Evolutionary conservation across 1,284 basidiomycete genomes (phyloP).

Genomic region (Ganoderma sinense): DNA sequence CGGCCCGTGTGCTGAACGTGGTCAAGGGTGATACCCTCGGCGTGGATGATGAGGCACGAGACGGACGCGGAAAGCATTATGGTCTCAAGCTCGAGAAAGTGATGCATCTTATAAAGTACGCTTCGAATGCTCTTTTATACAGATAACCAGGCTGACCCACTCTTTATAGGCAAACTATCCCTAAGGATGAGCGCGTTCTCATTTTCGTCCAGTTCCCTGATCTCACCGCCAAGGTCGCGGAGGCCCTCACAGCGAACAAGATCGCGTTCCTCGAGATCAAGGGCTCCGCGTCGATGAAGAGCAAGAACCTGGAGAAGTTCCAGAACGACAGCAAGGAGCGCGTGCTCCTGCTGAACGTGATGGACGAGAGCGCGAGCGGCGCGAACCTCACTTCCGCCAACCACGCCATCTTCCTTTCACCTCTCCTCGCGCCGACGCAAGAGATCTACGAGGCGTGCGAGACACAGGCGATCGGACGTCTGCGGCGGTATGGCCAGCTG

Average conservation of each 20-base stretch:
- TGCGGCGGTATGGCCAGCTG: conserved; percentile 87
- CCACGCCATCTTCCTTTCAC: conserved; percentile 94
- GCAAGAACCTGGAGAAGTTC: conserved; percentile 85
- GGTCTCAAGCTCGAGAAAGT: conserved; percentile 91
- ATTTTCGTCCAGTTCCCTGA: conserved; percentile 96
- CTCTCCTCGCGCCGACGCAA: conserved; percentile 79
- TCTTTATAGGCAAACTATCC: conserved; percentile 65
- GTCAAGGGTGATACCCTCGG: conserved; percentile 86
- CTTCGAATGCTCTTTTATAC: conserved; percentile 21
- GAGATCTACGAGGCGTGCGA: conserved; percentile 88
- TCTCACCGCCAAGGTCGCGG: conserved; percentile 88
- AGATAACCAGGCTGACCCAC: background rate
- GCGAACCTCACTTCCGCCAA: conserved; percentile 94
- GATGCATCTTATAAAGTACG: conserved; percentile 83
- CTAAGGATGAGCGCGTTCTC: conserved; percentile 82
- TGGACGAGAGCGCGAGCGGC: conserved; percentile 94
- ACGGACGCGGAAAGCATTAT: conserved; percentile 81
- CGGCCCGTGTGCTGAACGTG: conserved; percentile 79
- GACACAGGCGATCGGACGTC: conserved; percentile 90
- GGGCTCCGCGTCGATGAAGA: conserved; percentile 80
- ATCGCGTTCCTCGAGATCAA: conserved; percentile 85
- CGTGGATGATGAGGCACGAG: conserved; percentile 78
- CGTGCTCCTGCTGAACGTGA: conserved; percentile 89
- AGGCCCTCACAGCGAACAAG: conserved; percentile 77
- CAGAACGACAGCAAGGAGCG: conserved; percentile 80